Evolutionary conservation across 2,329 filamentous ascomycete genomes (phyloP).

Genomic region (Penicillium nordicum): DNA sequence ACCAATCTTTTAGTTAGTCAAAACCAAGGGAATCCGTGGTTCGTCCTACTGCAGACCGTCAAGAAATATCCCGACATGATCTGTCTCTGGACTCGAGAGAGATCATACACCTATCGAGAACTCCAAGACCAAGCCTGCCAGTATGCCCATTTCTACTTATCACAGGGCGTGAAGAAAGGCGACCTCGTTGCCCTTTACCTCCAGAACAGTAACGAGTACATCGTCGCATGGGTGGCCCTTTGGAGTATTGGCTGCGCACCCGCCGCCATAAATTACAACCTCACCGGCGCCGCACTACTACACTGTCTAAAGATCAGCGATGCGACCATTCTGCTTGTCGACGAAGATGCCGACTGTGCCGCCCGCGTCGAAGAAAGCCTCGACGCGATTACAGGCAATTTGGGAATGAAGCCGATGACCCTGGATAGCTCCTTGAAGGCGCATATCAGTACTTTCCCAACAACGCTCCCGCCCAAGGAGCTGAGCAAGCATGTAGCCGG

Average conservation of each 20-base stretch:
- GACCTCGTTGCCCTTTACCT: slow-evolving; percentile 66
- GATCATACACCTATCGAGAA: slow-evolving; percentile 59
- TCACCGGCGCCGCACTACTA: slow-evolving; percentile 60
- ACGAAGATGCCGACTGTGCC: slow-evolving; percentile 54
- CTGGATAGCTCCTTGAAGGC: slow-evolving; percentile 50
- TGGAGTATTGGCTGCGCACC: slow-evolving; percentile 66
- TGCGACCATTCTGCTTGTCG: slow-evolving; percentile 57
- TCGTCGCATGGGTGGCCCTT: slow-evolving; percentile 63
- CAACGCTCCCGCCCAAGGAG: slow-evolving; percentile 53
- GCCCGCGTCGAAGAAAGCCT: slow-evolving; percentile 54
- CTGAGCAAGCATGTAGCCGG: slow-evolving; percentile 53
- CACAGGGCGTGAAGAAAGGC: slow-evolving; percentile 56
- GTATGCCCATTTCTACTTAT: slow-evolving; percentile 61
- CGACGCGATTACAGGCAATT: slow-evolving; percentile 48
- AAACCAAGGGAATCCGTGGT: slow-evolving; percentile 61
- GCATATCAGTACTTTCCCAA: slow-evolving; percentile 48
- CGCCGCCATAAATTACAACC: slow-evolving; percentile 68
- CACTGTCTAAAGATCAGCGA: slow-evolving; percentile 62
- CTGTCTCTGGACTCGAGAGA: slow-evolving; percentile 65
- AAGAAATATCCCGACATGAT: slow-evolving; percentile 51
- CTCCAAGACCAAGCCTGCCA: slow-evolving; percentile 56
- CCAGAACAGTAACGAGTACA: slow-evolving; percentile 64
- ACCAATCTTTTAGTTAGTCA: slow-evolving; percentile 42
- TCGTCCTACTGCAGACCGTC: slow-evolving; percentile 59
- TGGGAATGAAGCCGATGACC: slow-evolving; percentile 57